These are phyloP conservation scores for Termitomyces heimii DNA, from an alignment of 768 basidiomycete species.

Conservation along the genomic window DNA sequence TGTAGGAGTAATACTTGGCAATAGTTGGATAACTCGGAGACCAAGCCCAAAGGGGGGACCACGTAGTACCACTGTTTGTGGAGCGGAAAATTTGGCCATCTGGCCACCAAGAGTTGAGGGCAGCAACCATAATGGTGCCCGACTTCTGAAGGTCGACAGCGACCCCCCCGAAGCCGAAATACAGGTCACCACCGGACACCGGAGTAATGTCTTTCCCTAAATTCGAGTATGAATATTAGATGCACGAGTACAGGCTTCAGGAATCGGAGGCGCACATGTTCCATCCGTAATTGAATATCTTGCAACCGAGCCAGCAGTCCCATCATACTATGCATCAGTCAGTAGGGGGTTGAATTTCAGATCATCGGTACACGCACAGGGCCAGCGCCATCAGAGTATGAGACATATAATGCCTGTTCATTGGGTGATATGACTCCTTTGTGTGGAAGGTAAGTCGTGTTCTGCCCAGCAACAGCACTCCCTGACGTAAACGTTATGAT, in stretches of 20 bases:
- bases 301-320: slow-evolving; percentile 41
- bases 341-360: background rate
- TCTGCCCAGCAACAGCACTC: slow-evolving; percentile 52
- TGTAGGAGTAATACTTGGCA: slow-evolving; percentile 48
- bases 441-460: slow-evolving; percentile 54
- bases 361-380: slow-evolving; percentile 28
- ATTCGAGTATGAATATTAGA: background rate
- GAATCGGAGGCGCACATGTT: slow-evolving; percentile 25
- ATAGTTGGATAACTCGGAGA: slow-evolving; percentile 27
- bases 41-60: slow-evolving; percentile 58
- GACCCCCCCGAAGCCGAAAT: slow-evolving; percentile 59
- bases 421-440: slow-evolving; percentile 58
- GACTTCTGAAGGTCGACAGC: slow-evolving; percentile 55
- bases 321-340: slow-evolving; percentile 38
- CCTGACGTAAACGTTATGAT: slow-evolving; percentile 24
- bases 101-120: slow-evolving; percentile 60
- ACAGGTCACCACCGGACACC: slow-evolving; percentile 48
- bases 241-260: background rate
- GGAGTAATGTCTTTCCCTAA: slow-evolving; percentile 60
- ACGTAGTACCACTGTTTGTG: slow-evolving; percentile 50
- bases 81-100: slow-evolving; percentile 64
- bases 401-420: slow-evolving; percentile 53
- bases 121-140: slow-evolving; percentile 64
- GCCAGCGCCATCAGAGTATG: slow-evolving; percentile 58
- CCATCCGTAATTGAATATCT: slow-evolving; percentile 50